A percentile compares a stretch with the other conserved stretches of the same genome.
Conservation (phyloP, 129 eudicot genomes). For the Kitagawia praeruptora region DNA sequence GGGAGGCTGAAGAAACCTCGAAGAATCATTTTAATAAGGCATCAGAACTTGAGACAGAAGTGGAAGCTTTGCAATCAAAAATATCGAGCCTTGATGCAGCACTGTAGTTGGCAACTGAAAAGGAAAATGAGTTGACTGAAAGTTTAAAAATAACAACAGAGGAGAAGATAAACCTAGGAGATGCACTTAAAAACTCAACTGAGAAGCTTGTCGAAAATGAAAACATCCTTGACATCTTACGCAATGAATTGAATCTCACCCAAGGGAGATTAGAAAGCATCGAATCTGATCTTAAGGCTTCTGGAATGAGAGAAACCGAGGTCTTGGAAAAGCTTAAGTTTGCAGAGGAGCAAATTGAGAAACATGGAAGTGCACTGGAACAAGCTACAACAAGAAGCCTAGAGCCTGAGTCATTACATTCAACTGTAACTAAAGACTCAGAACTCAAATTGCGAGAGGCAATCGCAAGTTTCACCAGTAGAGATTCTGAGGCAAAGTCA, state of each 20-base stretch:
- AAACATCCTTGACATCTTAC: constrained; percentile 44
- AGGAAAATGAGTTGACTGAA: constrained; percentile 51
- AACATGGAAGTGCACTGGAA: constrained; percentile 34
- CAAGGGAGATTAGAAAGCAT: constrained; percentile 56
- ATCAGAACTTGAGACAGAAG: constrained; percentile 60
- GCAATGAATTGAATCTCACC: constrained; percentile 50
- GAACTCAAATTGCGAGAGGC: constrained; percentile 68
- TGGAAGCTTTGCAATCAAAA: constrained; percentile 47
- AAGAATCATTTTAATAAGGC: constrained; percentile 37
- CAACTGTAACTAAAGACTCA: constrained; percentile 43
- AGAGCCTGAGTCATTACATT: constrained; percentile 57
- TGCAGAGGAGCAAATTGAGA: constrained; percentile 49
- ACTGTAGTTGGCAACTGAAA: constrained; percentile 41
- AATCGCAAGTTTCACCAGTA: constrained; percentile 35
- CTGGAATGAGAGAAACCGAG: constrained; percentile 55
- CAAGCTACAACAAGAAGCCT: constrained; percentile 44
- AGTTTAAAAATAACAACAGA: constrained; percentile 42
- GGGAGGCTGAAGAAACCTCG: constrained; percentile 56
- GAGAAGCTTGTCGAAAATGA: constrained; percentile 67
- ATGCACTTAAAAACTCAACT: constrained; percentile 32
- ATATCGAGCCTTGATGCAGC: constrained; percentile 51
- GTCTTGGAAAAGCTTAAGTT: constrained; percentile 55
- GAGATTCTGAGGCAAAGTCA: constrained; percentile 62
- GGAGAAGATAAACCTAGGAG: constrained; percentile 67
- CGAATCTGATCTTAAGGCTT: constrained; percentile 53